phyloP scores from a whole-genome alignment of 1,284 basidiomycete species.

The Veloboletus limbatus region DNA sequence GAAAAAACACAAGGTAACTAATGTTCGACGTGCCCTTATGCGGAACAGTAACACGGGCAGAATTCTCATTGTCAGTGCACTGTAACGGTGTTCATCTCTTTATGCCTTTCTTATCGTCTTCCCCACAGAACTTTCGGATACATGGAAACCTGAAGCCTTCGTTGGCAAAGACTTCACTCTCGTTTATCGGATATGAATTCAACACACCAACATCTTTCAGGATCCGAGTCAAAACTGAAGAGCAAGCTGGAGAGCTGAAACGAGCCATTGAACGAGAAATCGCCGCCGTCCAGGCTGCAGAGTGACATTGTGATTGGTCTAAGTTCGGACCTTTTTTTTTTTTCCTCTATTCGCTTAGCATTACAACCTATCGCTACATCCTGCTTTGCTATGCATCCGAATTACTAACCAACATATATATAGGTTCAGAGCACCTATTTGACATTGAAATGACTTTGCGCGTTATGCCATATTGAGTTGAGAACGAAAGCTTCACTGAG shows the following conservation, averaged over 20 bases:
- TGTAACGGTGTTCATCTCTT: neutral
- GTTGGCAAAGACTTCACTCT: constrained; percentile 49
- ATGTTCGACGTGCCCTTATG: constrained; percentile 55
- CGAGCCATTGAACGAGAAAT: constrained; percentile 65
- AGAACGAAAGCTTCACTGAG: constrained; percentile 96
- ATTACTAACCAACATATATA: neutral
- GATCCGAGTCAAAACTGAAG: constrained; percentile 62
- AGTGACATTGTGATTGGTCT: constrained; percentile 12
- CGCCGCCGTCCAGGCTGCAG: constrained; percentile 40
- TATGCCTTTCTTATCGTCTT: constrained; percentile 6
- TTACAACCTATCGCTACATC: constrained; percentile 28
- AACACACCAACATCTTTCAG: constrained; percentile 58
- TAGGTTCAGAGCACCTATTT: constrained; percentile 21
- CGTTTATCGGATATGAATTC: constrained; percentile 69
- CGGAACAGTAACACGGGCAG: constrained; percentile 71
- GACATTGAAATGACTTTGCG: constrained; percentile 82
- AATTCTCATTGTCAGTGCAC: constrained; percentile 60
- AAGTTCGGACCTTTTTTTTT: neutral
- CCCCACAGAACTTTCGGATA: constrained; percentile 63
- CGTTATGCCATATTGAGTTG: constrained; percentile 91
- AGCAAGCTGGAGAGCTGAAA: constrained; percentile 57
- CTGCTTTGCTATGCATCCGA: constrained; percentile 16
- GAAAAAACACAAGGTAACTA: constrained; percentile 66
- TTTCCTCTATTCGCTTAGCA: constrained; percentile 16
- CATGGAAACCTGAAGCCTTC: constrained; percentile 54